Conservation (phyloP, 805 yeast species). For the Yamadazyma tumulicola region DNA sequence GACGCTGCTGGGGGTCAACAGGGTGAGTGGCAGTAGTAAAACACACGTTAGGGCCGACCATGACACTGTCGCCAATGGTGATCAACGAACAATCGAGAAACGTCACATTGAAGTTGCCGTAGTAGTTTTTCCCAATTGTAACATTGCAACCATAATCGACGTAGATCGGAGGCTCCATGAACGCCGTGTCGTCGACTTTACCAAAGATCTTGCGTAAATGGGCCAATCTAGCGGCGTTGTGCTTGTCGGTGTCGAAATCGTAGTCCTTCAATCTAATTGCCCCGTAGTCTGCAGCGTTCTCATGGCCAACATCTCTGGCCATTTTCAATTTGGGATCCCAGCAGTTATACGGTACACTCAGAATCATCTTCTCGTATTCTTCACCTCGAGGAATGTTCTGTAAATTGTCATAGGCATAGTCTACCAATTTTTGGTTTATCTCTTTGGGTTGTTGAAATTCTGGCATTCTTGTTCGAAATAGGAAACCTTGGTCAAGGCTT, state of each 20-base stretch:
- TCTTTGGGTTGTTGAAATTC: slow-evolving; percentile 31
- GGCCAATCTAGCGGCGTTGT: slow-evolving; percentile 33
- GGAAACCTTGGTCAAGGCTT: too few relatives aligned
- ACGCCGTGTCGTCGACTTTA: slow-evolving; percentile 33
- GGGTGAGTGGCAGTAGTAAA: slow-evolving; percentile 67
- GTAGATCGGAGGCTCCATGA: slow-evolving; percentile 55
- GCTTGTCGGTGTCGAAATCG: slow-evolving; percentile 22
- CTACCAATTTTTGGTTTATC: slow-evolving; percentile 30
- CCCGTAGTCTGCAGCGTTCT: slow-evolving; percentile 31
- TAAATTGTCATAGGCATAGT: slow-evolving; percentile 31
- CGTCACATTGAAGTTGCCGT: slow-evolving; percentile 54
- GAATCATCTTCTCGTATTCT: slow-evolving; percentile 56
- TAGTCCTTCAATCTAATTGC: slow-evolving; percentile 30
- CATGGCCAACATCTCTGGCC: slow-evolving; percentile 31
- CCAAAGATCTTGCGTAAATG: slow-evolving; percentile 47
- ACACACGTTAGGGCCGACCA: slow-evolving; percentile 62
- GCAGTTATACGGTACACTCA: slow-evolving; percentile 45
- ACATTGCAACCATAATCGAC: slow-evolving; percentile 69
- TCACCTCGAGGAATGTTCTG: slow-evolving; percentile 31
- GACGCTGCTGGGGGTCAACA: slow-evolving; percentile 43
- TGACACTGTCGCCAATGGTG: slow-evolving; percentile 55
- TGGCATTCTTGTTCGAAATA: slow-evolving; percentile 7
- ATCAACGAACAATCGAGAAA: slow-evolving; percentile 61
- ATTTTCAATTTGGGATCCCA: slow-evolving; percentile 22
- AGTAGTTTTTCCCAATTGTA: slow-evolving; percentile 53